Base-by-base conservation (phyloP, 2,329 filamentous ascomycete species). In the Venturia aucupariae region DNA sequence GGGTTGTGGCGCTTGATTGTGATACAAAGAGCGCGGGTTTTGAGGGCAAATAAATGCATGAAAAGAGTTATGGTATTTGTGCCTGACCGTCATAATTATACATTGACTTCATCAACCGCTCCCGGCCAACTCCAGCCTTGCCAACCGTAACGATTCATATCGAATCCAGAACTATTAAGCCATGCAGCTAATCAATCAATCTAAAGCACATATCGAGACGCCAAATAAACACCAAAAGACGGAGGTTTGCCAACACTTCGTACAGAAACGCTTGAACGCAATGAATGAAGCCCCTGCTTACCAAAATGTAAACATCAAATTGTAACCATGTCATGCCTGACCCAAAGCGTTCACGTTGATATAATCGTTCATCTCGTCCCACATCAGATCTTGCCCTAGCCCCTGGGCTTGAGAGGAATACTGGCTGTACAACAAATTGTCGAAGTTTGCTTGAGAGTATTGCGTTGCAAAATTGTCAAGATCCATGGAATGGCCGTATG, bases 351-450 rank as follows among this genome's bases (percentile, higher is more conserved):
- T 35, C 3, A 11, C 17, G 4, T 35, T 57, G 30, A 57, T 32
- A 30, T 57, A 57, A 57, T 57, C 51, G 6, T 57, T 57, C 51
- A 57, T 57, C 2, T 57, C 30, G n/a, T 24, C 51, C 51, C 51
- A 57, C 27, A 57, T 35, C 51, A 57, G 15, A 10, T 57, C 51
- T 57, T 57, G 51, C 7, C 51, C 51, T 22, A 1, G 39, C 15
- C 39, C 39, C 17, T 57, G 51, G 17, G 11, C 39, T 41, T 57
- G 51, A 35, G 27, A 30, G 8, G 51, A 22, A 38, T 35, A 57
- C 15, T 57, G 51, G 24, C 35, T 32, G 51, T 57, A 57, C 8
- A 57, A 11, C 3, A 57, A n/a, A 57, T 7, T 35, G 19, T 57
- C 51, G 30, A 57, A 57, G 15, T 22, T 57, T 2, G 51, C 19